Percentiles rank a stretch among this genome's conserved stretches.
Conservation (phyloP, 164 flowering plant species). For the Umbellularia californica region DNA sequence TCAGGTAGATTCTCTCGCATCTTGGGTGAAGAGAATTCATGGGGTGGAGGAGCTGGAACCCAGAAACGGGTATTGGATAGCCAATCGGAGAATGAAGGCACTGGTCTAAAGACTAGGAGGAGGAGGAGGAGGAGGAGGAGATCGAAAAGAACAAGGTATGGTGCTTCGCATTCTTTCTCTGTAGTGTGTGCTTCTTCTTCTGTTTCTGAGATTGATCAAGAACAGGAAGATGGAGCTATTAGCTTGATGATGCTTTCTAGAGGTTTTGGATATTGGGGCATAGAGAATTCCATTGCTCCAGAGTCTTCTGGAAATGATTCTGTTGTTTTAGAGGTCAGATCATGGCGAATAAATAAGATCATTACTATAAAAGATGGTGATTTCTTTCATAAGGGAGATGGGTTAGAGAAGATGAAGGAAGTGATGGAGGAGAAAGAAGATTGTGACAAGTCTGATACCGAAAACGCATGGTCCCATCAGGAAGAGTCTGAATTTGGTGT, state of each 20-base stretch:
- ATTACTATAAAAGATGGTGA: slow-evolving; percentile 7
- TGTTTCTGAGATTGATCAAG: slow-evolving; percentile 62
- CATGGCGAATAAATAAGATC: slow-evolving; percentile 23
- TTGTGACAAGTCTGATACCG: slow-evolving; percentile 18
- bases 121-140: slow-evolving; percentile 39
- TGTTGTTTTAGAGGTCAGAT: slow-evolving; percentile 52
- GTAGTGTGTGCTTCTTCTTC: slow-evolving; percentile 41
- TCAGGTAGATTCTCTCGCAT: slow-evolving; percentile 30
- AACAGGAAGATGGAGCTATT: slow-evolving; percentile 70
- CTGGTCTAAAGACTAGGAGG: slow-evolving; percentile 23
- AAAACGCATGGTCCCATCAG: slow-evolving; percentile 17
- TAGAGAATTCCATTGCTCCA: slow-evolving; percentile 29
- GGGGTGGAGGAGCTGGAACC: slow-evolving; percentile 18
- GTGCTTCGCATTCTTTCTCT: slow-evolving; percentile 24
- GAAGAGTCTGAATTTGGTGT: slow-evolving; percentile 30
- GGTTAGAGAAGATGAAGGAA: slow-evolving; percentile 22
- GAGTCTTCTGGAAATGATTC: slow-evolving; percentile 73
- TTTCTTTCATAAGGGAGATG: slow-evolving; percentile 9
- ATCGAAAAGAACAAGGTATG: slow-evolving; percentile 33
- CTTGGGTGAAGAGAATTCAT: slow-evolving; percentile 21
- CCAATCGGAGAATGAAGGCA: slow-evolving; percentile 54
- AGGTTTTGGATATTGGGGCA: slow-evolving; percentile 46
- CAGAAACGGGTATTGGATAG: slow-evolving; percentile 38
- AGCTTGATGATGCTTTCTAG: slow-evolving; percentile 83
- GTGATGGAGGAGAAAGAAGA: slow-evolving; percentile 1